phyloP scores from a whole-genome alignment of 2,329 filamentous ascomycete genomes.

The Parafenestella ontariensis region DNA sequence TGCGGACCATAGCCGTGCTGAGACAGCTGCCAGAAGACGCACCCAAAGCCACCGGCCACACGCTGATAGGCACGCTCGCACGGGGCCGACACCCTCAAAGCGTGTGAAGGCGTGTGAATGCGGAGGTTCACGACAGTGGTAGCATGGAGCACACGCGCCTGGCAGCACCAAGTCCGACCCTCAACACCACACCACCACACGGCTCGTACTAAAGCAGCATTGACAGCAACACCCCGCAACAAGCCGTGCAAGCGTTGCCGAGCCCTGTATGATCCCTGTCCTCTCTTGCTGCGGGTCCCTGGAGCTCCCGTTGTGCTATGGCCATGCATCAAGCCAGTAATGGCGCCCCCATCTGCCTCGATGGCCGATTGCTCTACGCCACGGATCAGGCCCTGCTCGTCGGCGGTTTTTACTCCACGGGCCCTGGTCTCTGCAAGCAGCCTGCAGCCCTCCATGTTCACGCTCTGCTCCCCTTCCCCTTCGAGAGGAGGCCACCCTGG shows the following conservation, averaged over 20 bases:
- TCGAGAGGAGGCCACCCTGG: constrained; percentile 44
- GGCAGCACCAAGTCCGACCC: constrained; percentile 27
- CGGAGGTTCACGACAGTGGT: constrained; percentile 39
- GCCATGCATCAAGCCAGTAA: constrained; percentile 47
- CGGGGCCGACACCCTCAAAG: constrained; percentile 17
- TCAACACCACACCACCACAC: constrained; percentile 28
- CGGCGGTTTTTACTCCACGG: constrained; percentile 49
- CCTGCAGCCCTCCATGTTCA: constrained; percentile 46
- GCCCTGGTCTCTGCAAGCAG: constrained; percentile 44
- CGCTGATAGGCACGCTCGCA: constrained; percentile 32
- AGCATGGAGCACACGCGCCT: constrained; percentile 37
- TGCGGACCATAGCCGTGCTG: constrained; percentile 46
- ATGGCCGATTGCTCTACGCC: constrained; percentile 46
- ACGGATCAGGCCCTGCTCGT: constrained; percentile 49
- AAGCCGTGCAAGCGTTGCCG: constrained; percentile 49
- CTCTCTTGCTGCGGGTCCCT: constrained; percentile 43
- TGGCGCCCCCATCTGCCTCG: constrained; percentile 42
- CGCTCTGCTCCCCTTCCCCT: constrained; percentile 44
- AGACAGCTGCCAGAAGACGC: constrained; percentile 41
- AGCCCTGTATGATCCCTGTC: constrained; percentile 46
- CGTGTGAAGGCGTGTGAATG: constrained; percentile 21
- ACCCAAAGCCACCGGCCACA: constrained; percentile 33
- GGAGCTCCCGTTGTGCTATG: constrained; percentile 46
- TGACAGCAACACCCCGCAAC: constrained; percentile 49
- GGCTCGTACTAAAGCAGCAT: constrained; percentile 36